Evolutionary conservation across 331 rosid species (phyloP), one percentile per base, ranked within the genome.

Genomic region (Prunus yedoensis): DNA sequence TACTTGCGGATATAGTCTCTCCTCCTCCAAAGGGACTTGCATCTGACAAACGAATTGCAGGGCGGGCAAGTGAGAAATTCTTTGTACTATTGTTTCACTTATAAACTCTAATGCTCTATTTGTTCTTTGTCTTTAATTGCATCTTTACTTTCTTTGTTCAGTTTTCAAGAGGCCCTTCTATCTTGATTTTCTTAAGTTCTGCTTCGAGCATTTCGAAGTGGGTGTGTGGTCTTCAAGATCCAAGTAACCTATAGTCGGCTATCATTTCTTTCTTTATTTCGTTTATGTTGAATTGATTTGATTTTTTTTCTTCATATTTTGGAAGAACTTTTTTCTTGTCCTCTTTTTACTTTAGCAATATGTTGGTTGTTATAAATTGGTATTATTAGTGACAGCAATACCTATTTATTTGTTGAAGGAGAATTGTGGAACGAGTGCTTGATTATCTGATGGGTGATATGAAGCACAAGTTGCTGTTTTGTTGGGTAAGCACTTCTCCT

Each of bases 121-220:
- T 70, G 10, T 49, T 9, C 49, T 47, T 57, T 35, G 5, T 21
- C 46, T 64, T 64, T 78, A 70, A 80, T 18, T 76, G 65, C 16
- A 10, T 16, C 53, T 25, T 76, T 76, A 35, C 74, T 76, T 27
- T 73, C 57, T 79, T 20, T 35, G 78, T 89, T 77, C 90, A 94
- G 98, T 91, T 78, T 90, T 88, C 85, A 88, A 86, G 83, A 91
- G 97, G 76, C 97, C 98, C 52, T 89, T 79, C 83, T 94, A 72
- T 82, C 70, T 51, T 15, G 96, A 91, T 79, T 94, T 94, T 76
- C 85, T 91, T 57, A 68, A 81, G 68, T 94, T 91, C 82, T 94
- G 98, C 91, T 94, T 94, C 41, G 90, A 94, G 82, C 90, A 77
- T n/a, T 94, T 94, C 84, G 97, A 94, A 84, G 98, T 91, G 67